Evolutionary conservation across 805 yeast species (phyloP), one percentile per base, ranked within the genome.

Genomic region (Suhomyces canberraensis): DNA sequence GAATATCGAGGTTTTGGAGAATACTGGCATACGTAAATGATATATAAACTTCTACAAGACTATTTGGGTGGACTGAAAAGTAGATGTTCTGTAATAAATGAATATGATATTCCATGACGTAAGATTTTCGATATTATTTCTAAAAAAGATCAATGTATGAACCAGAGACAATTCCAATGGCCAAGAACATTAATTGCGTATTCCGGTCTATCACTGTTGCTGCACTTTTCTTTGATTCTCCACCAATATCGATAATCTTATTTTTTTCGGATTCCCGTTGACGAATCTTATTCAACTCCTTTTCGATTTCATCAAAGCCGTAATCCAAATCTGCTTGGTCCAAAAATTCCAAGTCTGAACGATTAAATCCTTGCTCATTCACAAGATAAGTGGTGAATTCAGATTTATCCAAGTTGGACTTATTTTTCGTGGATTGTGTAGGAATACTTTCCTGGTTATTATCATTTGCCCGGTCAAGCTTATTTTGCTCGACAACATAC

Each of bases 1-100:
- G 1, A 64, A 74, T 38, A 64, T 81, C 30, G 81, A 73, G 1
- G 79, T 64, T 2, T 50, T 69, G 35, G 36, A 31, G 26, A 38
- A 28, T 32, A 25, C 36, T 4, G 25, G 34, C 11, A 16, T 33
- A 25, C 8, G 34, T n/a, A n/a, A n/a, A n/a, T 1, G 13, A 13
- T n/a, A n/a, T n/a, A n/a, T n/a, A n/a, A n/a, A n/a, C n/a, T n/a
- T n/a, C n/a, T n/a, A n/a, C n/a, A n/a, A n/a, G n/a, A n/a, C n/a
- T n/a, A n/a, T n/a, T n/a, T n/a, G n/a, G n/a, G n/a, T n/a, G n/a
- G n/a, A n/a, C n/a, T n/a, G n/a, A n/a, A n/a, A n/a, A n/a, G n/a
- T n/a, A n/a, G n/a, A n/a, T n/a, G n/a, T n/a, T n/a, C n/a, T n/a
- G n/a, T n/a, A n/a, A n/a, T n/a, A n/a, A n/a, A n/a, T n/a, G n/a